Base-by-base conservation (phyloP, 306 rosid genomes). In the Biancaea sappan region DNA sequence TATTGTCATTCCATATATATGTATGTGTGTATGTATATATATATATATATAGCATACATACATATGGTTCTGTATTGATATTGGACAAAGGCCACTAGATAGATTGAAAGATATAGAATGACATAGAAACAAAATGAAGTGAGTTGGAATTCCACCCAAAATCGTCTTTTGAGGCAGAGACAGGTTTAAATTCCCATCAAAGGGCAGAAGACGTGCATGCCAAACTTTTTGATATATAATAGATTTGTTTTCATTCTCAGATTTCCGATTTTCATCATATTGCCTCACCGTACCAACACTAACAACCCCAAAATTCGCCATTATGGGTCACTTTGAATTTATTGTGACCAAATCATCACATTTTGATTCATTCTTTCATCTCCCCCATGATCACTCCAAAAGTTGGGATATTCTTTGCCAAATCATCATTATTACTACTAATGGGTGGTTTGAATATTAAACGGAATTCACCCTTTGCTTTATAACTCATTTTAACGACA, bases 131-230 rank as follows among this genome's bases (percentile, higher is more conserved):
- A 84, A 84, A 78, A 38, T 66, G 66, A 16, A 72, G 75, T 7
- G 88, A 83, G 79, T 80, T 86, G 96, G 90, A 88, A 70, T 85
- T 84, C 86, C 96, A 90, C 91, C 71, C 29, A 74, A 70, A 50
- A 28, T 80, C 56, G 56, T 50, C 63, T 76, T 84, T 84, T 80
- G 26, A 69, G 80, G 80, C 74, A 62, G 66, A 57, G 57, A 63
- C 68, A 70, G 41, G 32, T 38, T 57, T 57, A 69, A 70, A 14
- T 82, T 69, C 40, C 50, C 67, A 61, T 48, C 57, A 29, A 29
- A 8, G 60, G 66, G 53, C 37, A 34, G 9, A 37, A 2, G 41
- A 6, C 12, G 28, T 19, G 57, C 32, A 72, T 59, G 67, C 38
- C 47, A 22, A 80, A 76, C 74, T 73, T 77, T 72, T 54, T 25